phyloP scores from a whole-genome alignment of 1,139 yeast species.

The Scheffersomyces illinoinensis region DNA sequence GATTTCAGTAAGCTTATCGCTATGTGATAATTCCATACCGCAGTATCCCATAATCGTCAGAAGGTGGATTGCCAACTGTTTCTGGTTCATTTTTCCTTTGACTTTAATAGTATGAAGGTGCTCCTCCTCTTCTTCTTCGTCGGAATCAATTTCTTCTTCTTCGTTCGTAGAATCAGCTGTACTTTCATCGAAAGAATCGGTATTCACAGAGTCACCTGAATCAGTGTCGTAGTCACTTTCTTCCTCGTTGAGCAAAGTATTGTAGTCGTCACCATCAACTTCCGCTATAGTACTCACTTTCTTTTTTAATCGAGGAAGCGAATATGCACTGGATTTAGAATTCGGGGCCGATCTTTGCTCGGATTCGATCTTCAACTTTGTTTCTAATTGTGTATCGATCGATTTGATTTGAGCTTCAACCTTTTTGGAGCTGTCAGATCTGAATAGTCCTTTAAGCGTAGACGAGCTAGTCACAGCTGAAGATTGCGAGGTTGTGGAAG shows the following conservation, averaged over 20 bases:
- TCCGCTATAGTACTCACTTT: constrained; percentile 26
- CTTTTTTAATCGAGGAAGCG: constrained; percentile 11
- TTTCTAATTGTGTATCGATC: not conserved
- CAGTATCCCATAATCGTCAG: constrained; percentile 37
- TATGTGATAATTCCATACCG: constrained; percentile 21
- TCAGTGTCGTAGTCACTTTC: constrained; percentile 13
- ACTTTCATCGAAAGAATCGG: constrained; percentile 17
- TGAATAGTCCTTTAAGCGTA: not conserved
- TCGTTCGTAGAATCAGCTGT: constrained; percentile 28
- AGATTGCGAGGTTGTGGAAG: not conserved
- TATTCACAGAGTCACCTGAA: constrained; percentile 15
- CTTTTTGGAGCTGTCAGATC: not conserved
- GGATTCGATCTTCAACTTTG: not conserved
- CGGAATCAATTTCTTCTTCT: constrained; percentile 19
- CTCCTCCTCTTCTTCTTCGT: constrained; percentile 12
- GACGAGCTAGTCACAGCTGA: not conserved
- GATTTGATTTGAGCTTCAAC: not conserved
- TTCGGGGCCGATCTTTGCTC: not conserved
- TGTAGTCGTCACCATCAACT: constrained; percentile 8
- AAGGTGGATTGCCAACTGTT: constrained; percentile 22
- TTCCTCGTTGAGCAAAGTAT: constrained; percentile 5
- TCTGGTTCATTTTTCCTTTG: constrained; percentile 13
- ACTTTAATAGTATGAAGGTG: constrained; percentile 31
- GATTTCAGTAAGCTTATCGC: constrained; percentile 17
- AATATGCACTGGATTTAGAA: not conserved